phyloP scores from a whole-genome alignment of 257 asterid genomes.

The Schizonepeta tenuifolia region DNA sequence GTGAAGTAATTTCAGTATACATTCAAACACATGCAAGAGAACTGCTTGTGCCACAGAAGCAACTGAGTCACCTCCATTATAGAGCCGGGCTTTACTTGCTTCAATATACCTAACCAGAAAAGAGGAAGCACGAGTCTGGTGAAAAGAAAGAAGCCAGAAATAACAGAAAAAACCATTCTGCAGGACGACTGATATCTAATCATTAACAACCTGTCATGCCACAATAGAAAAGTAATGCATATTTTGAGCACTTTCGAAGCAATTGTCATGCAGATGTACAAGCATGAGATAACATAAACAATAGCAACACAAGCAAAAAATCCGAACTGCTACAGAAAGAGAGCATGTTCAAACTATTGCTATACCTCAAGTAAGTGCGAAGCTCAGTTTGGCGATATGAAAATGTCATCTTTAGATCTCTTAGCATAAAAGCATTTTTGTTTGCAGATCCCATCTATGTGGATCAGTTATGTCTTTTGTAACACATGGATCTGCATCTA shows the following conservation, averaged over 20 bases:
- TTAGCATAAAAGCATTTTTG: not conserved
- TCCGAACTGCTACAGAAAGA: slow-evolving; percentile 1
- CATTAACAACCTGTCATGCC: not conserved
- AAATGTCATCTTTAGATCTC: not conserved
- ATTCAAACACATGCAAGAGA: slow-evolving; percentile 79
- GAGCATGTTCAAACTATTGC: not conserved
- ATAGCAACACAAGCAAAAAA: not conserved
- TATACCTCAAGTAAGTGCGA: not conserved
- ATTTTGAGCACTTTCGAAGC: slow-evolving; percentile 10
- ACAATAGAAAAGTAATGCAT: not conserved
- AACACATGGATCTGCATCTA: not conserved
- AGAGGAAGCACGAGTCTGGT: slow-evolving; percentile 20
- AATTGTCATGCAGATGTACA: not conserved
- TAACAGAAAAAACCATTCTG: slow-evolving; percentile 8
- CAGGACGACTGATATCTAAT: slow-evolving; percentile 13
- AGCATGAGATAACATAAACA: not conserved
- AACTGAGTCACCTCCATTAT: slow-evolving; percentile 59
- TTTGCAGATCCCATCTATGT: slow-evolving; percentile 3
- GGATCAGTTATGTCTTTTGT: not conserved
- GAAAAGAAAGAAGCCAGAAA: slow-evolving; percentile 13
- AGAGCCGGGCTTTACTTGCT: slow-evolving; percentile 92
- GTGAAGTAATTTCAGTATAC: slow-evolving; percentile 80
- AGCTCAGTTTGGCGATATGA: not conserved
- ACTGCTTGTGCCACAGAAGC: slow-evolving; percentile 77
- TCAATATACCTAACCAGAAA: slow-evolving; percentile 82